Percentiles rank a stretch among this genome's conserved stretches.
These are phyloP conservation scores for Melampsora larici-populina DNA, from an alignment of 1,284 basidiomycete species.

Conservation along the genomic window DNA sequence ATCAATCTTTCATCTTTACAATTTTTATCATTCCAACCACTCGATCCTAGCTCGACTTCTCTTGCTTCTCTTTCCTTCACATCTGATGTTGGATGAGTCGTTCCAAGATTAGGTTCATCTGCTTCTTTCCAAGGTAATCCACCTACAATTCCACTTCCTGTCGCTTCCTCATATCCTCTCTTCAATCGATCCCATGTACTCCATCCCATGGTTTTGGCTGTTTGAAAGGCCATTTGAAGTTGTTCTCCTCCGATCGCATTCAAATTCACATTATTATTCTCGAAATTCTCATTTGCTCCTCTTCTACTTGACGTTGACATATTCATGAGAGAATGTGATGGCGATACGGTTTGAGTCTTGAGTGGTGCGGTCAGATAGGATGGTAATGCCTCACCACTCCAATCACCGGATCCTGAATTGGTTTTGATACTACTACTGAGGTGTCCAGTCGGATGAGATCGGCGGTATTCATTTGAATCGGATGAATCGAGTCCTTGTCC, in stretches of 20 bases:
- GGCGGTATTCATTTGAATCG: background rate
- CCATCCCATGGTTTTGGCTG: slow-evolving; percentile 45
- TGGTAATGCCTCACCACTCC: background rate
- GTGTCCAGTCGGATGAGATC: too few relatives aligned
- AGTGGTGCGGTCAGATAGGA: slow-evolving; percentile 17
- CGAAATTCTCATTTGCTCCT: background rate
- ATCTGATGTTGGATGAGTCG: slow-evolving; percentile 44
- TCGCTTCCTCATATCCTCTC: slow-evolving; percentile 44
- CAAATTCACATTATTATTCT: background rate
- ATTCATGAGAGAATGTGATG: slow-evolving; percentile 4
- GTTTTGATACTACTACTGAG: background rate
- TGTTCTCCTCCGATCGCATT: slow-evolving; percentile 9
- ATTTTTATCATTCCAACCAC: background rate
- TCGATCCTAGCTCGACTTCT: background rate
- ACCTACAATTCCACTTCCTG: slow-evolving; percentile 18
- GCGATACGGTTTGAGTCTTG: slow-evolving; percentile 17
- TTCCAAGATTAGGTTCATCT: slow-evolving; percentile 52
- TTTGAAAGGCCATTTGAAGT: slow-evolving; percentile 42
- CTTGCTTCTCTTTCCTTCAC: background rate
- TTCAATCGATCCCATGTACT: slow-evolving; percentile 45
- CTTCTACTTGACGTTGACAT: background rate
- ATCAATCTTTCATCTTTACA: background rate
- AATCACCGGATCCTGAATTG: background rate
- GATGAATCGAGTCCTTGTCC: background rate
- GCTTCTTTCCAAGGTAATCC: slow-evolving; percentile 17